Evolutionary conservation across 1,284 basidiomycete species (phyloP).

Genomic region (Cerrena zonata): DNA sequence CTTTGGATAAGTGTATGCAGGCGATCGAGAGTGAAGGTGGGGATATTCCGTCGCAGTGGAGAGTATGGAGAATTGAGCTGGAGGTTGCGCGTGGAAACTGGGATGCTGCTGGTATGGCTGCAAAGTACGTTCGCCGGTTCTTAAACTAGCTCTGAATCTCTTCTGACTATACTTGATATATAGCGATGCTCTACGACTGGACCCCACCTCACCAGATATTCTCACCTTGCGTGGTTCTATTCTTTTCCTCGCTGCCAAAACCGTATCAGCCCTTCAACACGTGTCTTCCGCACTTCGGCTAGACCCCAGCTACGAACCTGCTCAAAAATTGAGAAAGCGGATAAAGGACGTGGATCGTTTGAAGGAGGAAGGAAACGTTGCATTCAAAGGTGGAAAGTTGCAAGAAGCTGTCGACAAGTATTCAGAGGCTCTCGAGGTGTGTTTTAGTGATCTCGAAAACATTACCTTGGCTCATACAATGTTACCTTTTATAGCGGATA

Average conservation of each 20-base stretch:
- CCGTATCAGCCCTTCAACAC: slow-evolving; percentile 70
- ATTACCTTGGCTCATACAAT: not conserved
- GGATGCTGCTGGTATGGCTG: slow-evolving; percentile 66
- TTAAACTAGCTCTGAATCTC: not conserved
- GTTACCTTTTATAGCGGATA: slow-evolving; percentile 38
- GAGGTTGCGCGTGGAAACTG: slow-evolving; percentile 65
- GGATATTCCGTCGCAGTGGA: slow-evolving; percentile 71
- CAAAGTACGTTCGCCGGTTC: slow-evolving; percentile 49
- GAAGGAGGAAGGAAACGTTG: slow-evolving; percentile 79
- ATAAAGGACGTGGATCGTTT: slow-evolving; percentile 73
- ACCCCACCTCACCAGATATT: slow-evolving; percentile 73
- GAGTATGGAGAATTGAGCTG: slow-evolving; percentile 72
- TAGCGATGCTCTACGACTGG: slow-evolving; percentile 71
- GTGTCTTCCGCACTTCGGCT: slow-evolving; percentile 67
- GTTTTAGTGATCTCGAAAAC: slow-evolving; percentile 9
- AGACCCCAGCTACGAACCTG: slow-evolving; percentile 73
- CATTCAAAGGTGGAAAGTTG: slow-evolving; percentile 64
- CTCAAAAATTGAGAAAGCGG: slow-evolving; percentile 68
- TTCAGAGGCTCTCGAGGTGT: slow-evolving; percentile 60
- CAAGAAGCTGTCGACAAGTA: slow-evolving; percentile 68
- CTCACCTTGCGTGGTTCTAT: slow-evolving; percentile 78
- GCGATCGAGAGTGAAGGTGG: slow-evolving; percentile 68
- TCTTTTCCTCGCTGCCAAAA: slow-evolving; percentile 69
- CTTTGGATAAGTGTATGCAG: slow-evolving; percentile 67
- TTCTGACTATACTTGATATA: not conserved